Conservation (phyloP, 495 filamentous ascomycete genomes). For the Daldinia childiae region DNA sequence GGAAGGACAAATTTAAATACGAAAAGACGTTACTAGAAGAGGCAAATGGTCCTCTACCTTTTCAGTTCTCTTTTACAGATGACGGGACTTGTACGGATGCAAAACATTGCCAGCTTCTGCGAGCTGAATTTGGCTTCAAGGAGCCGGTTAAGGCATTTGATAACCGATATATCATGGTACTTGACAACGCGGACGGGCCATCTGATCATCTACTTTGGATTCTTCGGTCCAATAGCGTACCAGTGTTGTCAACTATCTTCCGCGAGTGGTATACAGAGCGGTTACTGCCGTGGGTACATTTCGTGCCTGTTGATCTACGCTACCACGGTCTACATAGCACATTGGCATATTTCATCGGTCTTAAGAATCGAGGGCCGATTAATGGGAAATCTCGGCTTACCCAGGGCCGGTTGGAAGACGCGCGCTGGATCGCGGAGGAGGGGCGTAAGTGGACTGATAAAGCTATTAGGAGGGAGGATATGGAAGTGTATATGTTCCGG, state of each 20-base stretch:
- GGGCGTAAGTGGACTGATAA: conserved; percentile 71
- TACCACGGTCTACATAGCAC: conserved; percentile 72
- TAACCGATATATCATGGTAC: conserved; percentile 66
- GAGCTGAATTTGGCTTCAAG: conserved; percentile 64
- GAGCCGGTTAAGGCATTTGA: conserved; percentile 45
- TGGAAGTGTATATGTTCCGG: conserved; percentile 84
- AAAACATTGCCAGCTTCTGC: conserved; percentile 61
- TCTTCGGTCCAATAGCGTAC: conserved; percentile 70
- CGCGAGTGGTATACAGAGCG: conserved; percentile 79
- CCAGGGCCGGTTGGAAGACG: conserved; percentile 50
- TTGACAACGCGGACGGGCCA: conserved; percentile 76
- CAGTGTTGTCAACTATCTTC: conserved; percentile 73
- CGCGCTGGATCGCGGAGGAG: conserved; percentile 69
- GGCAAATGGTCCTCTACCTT: conserved; percentile 50
- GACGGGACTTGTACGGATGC: conserved; percentile 58
- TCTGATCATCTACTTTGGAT: conserved; percentile 69
- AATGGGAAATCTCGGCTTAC: conserved; percentile 58
- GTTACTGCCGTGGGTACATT: conserved; percentile 78
- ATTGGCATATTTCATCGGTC: conserved; percentile 68
- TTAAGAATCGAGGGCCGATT: conserved; percentile 51
- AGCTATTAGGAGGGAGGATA: conserved; percentile 79
- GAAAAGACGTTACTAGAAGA: conserved; percentile 44
- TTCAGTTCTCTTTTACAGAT: conserved; percentile 58
- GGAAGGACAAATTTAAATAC: conserved; percentile 47
- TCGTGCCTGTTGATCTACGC: conserved; percentile 77